Evolutionary conservation across 345 rosid genomes (phyloP).

Genomic region (Draba incana): DNA sequence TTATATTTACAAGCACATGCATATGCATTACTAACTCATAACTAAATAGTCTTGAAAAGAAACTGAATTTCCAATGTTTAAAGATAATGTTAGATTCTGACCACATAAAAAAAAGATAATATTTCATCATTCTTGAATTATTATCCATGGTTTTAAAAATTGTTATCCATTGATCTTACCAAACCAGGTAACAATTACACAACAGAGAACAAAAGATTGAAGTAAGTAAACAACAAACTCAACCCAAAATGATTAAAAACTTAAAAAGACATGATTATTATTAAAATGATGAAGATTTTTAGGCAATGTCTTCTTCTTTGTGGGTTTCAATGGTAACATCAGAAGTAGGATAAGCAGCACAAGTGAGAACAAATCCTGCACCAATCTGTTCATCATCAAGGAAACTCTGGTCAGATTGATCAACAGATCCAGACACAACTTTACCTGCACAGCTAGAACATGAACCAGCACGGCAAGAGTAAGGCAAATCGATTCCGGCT

Average conservation of each 20-base stretch:
- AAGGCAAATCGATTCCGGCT: constrained; percentile 74
- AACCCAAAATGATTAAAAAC: constrained; percentile 25
- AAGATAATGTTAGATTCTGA: not conserved
- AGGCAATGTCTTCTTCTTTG: constrained; percentile 79
- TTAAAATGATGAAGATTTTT: not conserved
- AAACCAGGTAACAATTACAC: constrained; percentile 35
- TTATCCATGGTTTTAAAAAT: not conserved
- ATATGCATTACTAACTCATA: not conserved
- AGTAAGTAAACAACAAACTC: constrained; percentile 33
- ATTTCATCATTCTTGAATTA: not conserved
- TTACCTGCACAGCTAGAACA: constrained; percentile 91
- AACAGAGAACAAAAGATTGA: constrained; percentile 27
- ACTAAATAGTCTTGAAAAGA: not conserved
- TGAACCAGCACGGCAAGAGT: constrained; percentile 96
- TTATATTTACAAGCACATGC: no score
- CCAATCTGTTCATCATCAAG: constrained; percentile 79
- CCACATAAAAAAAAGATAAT: not conserved
- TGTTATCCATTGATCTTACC: constrained; percentile 32
- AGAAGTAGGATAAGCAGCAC: constrained; percentile 64
- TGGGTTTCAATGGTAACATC: constrained; percentile 76
- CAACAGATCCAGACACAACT: constrained; percentile 52
- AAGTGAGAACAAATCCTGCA: constrained; percentile 76
- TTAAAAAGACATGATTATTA: constrained; percentile 7
- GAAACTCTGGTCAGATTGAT: constrained; percentile 85
- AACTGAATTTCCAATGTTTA: not conserved